Evolutionary conservation across 352 stramenopile species (phyloP).

Genomic region (Globisporangium spiculum): DNA sequence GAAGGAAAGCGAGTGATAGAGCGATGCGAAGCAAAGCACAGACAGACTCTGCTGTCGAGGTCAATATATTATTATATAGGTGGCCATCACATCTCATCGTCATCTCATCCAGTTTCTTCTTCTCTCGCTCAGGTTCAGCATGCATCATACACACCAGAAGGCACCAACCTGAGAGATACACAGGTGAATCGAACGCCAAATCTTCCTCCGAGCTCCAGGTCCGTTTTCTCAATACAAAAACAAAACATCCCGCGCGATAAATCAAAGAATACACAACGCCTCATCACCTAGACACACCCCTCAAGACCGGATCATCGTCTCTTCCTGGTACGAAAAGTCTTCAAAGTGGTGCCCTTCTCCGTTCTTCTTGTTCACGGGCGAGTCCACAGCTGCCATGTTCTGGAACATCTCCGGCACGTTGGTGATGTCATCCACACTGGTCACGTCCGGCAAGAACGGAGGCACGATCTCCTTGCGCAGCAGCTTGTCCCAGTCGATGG

Average conservation of each 20-base stretch:
- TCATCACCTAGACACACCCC: background rate
- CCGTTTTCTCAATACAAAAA: conserved; percentile 9
- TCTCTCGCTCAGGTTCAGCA: background rate
- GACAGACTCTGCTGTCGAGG: background rate
- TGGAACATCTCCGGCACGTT: conserved; percentile 90
- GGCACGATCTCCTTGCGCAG: conserved; percentile 82
- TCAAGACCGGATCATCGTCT: conserved; percentile 34
- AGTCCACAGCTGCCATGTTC: conserved; percentile 87
- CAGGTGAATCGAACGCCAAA: background rate
- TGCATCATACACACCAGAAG: background rate
- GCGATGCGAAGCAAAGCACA: background rate
- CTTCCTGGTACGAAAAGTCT: conserved; percentile 89
- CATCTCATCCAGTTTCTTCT: background rate
- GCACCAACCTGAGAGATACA: background rate
- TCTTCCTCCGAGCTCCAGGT: background rate
- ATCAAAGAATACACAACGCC: conserved; percentile 12
- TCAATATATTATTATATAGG: conserved; percentile 11
- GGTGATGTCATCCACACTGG: conserved; percentile 81
- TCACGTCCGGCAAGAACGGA: conserved; percentile 77
- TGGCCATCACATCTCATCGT: background rate
- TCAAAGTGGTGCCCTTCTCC: conserved; percentile 86
- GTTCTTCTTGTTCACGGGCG: conserved; percentile 84
- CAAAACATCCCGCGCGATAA: conserved; percentile 7
- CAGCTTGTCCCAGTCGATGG: conserved; percentile 86
- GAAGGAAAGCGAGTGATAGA: background rate